Percentiles rank a stretch among this genome's conserved stretches.
phyloP scores from a whole-genome alignment of 306 rosid genomes.

The Citrullus colocynthis region DNA sequence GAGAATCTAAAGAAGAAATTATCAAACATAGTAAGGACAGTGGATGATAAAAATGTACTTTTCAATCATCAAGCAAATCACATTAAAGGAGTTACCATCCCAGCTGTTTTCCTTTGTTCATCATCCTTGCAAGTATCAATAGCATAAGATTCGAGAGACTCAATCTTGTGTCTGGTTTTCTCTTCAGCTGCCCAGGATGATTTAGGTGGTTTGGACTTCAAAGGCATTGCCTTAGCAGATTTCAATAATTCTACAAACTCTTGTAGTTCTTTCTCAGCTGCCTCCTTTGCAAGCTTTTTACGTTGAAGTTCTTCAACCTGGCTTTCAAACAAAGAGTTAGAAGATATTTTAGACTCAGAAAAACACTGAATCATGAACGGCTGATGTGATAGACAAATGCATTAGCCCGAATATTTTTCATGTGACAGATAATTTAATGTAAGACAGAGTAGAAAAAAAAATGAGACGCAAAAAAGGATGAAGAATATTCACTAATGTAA shows the following conservation, averaged over 20 bases:
- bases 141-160: slow-evolving; percentile 73
- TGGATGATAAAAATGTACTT: slow-evolving; percentile 3
- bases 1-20: slow-evolving; percentile 46
- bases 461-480: not conserved
- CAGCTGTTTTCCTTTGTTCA: slow-evolving; percentile 72
- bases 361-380: not conserved
- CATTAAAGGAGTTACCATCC: slow-evolving; percentile 39
- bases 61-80: not conserved
- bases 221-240: slow-evolving; percentile 63
- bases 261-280: slow-evolving; percentile 64
- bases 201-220: slow-evolving; percentile 56
- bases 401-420: not conserved
- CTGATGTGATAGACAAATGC: not conserved
- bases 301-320: slow-evolving; percentile 80
- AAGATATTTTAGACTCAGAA: not conserved
- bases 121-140: slow-evolving; percentile 61
- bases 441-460: not conserved
- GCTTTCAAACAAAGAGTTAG: slow-evolving; percentile 15
- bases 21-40: not conserved
- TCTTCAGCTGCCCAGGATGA: slow-evolving; percentile 63
- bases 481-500: not conserved
- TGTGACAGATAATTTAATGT: not conserved
- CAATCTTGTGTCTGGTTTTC: slow-evolving; percentile 50
- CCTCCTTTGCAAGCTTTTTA: slow-evolving; percentile 66
- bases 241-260: slow-evolving; percentile 50